Evolutionary conservation across 2,329 filamentous ascomycete species (phyloP), one percentile per base, ranked within the genome.

Genomic region (Hypomyces perniciosus): DNA sequence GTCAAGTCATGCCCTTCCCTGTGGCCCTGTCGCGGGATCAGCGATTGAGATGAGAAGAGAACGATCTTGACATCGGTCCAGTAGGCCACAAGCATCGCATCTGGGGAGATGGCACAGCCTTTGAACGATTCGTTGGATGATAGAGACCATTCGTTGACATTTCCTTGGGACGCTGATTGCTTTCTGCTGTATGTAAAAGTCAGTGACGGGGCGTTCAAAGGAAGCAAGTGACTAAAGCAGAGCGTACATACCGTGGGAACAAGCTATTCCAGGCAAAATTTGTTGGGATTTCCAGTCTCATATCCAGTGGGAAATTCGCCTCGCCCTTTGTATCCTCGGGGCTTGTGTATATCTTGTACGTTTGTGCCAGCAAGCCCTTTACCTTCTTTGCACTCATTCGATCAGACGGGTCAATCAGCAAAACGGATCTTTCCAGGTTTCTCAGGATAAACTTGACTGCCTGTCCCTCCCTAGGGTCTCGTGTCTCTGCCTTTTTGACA

Each of bases 41-140:
- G 47, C 5, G 57, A 61, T 40, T 57, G 53, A 5, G 58, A 58
- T 4, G 60, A 64, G 44, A 60, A 66, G 5, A 65, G 50, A 27
- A 50, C 55, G 31, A 66, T 61, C 34, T 59, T 61, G 37, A 33
- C 48, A 31, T 65, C 61, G 3, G 56, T 64, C 60, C 63, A 66
- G 44, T 63, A 66, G 1, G 57, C 63, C 33, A 64, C 51, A 5
- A 59, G 50, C 26, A 52, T 57, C 9, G 57, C 62, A 35, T 58
- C 56, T 3, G 61, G 62, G 2, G 63, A 62, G 29, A 65, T 62
- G 7, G 53, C 57, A 28, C 61, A 63, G 20, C 59, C 61, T 45
- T 64, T 65, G 51, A 61, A 61, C 10, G 37, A 40, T 26, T 54
- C 56, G 12, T 33, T 59, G 51, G 30, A 48, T 45, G 38, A 44